Evolutionary conservation across 257 asterid genomes (phyloP).

Genomic region (Solanum lycopersicoides): DNA sequence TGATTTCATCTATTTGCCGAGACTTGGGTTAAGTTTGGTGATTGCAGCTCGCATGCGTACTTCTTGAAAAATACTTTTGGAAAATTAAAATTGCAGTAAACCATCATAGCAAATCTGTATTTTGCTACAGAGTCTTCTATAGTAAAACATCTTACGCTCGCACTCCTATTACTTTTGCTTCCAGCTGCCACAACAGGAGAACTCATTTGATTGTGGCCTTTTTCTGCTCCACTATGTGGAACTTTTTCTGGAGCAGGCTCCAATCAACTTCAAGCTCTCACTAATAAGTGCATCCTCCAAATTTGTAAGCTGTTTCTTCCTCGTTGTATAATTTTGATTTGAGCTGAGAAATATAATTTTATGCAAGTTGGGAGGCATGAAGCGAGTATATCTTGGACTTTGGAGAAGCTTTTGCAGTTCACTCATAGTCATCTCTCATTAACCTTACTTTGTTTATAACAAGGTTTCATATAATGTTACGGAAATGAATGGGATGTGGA

Average conservation of each 20-base stretch:
- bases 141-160: neutral
- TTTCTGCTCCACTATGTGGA: constrained; percentile 86
- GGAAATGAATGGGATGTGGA: neutral
- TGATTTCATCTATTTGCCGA: neutral
- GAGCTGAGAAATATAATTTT: neutral
- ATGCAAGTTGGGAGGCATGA: neutral
- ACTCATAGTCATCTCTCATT: neutral
- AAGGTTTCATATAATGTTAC: neutral
- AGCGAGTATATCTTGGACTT: neutral
- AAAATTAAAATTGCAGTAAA: neutral
- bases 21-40: neutral
- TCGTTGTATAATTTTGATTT: neutral
- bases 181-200: constrained; percentile 93
- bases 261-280: constrained; percentile 20
- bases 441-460: neutral
- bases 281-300: constrained; percentile 9
- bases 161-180: neutral
- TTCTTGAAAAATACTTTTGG: neutral
- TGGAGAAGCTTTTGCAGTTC: neutral
- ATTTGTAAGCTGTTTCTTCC: constrained; percentile 41
- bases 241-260: constrained; percentile 56
- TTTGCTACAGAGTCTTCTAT: neutral
- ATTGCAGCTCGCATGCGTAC: neutral
- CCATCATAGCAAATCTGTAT: neutral
- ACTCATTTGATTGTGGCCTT: constrained; percentile 83